These are phyloP conservation scores for Scalesia atractyloides DNA, from an alignment of 129 eudicot species.

Conservation along the genomic window DNA sequence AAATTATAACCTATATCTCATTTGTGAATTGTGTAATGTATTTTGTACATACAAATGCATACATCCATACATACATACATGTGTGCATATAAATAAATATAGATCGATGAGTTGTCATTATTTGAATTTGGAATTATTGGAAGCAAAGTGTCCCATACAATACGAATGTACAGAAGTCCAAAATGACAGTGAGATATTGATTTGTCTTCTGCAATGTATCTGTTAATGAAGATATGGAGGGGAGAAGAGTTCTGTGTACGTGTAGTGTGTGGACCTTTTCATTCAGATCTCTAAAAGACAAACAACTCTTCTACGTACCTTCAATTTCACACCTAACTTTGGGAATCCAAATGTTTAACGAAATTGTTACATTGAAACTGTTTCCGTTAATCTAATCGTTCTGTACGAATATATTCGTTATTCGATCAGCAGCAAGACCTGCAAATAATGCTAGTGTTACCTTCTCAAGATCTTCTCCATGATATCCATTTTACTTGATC, in stretches of 20 bases:
- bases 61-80: not conserved
- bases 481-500: not conserved
- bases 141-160: conserved; percentile 29
- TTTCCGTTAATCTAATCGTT: not conserved
- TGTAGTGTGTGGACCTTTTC: conserved; percentile 29
- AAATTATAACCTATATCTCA: not conserved
- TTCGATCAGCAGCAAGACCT: not conserved
- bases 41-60: not conserved
- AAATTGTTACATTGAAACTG: conserved; percentile 12
- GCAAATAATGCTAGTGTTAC: not conserved
- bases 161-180: conserved; percentile 33
- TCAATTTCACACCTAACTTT: conserved; percentile 33
- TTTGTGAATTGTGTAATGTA: not conserved
- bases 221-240: conserved; percentile 33
- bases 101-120: conserved; percentile 9
- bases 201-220: conserved; percentile 44
- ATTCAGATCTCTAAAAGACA: conserved; percentile 39
- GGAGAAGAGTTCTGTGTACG: conserved; percentile 1
- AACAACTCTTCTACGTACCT: conserved; percentile 25
- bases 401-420: not conserved
- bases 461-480: not conserved
- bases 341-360: conserved; percentile 32
- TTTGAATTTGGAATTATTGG: conserved; percentile 5
- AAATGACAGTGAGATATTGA: conserved; percentile 41
- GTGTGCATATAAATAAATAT: not conserved